Base-by-base conservation (phyloP, 148 eudicot genomes). In the Camellia granthamiana region DNA sequence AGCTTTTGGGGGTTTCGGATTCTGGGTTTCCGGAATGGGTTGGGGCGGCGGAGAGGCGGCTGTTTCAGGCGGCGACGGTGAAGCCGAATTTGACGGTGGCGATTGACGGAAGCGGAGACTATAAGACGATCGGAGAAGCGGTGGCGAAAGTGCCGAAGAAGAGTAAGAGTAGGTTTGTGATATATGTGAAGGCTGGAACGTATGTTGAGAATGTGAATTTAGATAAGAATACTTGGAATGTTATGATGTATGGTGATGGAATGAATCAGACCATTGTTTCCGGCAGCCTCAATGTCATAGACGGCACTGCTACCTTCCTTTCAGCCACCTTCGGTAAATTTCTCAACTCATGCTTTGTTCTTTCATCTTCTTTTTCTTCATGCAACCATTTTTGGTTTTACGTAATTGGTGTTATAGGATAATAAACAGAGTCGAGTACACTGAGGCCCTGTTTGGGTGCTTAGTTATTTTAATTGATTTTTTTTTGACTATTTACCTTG, bases 241-340 rank as follows among this genome's bases (percentile, higher is more conserved):
- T 92, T 44, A 88, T 90, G 93, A 88, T 92, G 47, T 89, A 89
- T 71, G 97, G 97, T 0, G 97, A 92, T 69, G 97, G 97, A 9
- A 89, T 82, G 80, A 72, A 30, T 1, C 67, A 76, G 61, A 89
- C 91, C 38, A 81, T 90, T 43, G 69, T 92, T 81, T 85, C 91
- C 79, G 93, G 90, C 65, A 79, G 81, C 77, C 19, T 69, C 55
- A 90, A 88, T 78, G 85, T 84, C 62, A 15, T 83, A 46, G 93
- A 92, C 58, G 89, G 90, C n/a, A 87, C 86, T 8, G 87, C 92
- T 0, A 92, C 97, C 5, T 90, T 92, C 76, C 52, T 77, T 49
- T 88, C 93, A 0, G 92, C 93, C 60, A 90, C 96, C 7, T 87
- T 92, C 21, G 87, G 96, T 92, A 78, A 69, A 65, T 85, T 30